Base-by-base conservation (phyloP, 2,329 filamentous ascomycete species). In the Fusarium longipes region DNA sequence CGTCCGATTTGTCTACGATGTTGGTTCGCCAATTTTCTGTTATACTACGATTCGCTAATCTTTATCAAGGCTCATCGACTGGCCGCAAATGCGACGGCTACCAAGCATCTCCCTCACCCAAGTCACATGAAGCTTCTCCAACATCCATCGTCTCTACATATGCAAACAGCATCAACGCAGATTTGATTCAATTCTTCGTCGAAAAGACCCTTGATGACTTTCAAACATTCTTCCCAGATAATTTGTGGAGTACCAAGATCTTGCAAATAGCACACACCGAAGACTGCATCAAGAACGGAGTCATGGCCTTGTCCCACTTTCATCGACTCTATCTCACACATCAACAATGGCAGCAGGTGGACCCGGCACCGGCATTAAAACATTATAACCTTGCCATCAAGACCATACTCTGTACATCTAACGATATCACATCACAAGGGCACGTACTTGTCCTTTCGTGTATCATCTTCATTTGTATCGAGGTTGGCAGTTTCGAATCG, bases 381-480 rank as follows among this genome's bases (percentile, higher is more conserved):
- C 54, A 68, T 14, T 65, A 67, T 10, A 67, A 68, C 3, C 29
- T 68, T 12, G 65, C 65, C 11, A 68, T 67, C 1, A 52, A n/a
- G 10, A 32, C 57, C 3, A 20, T 67, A 9, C 33, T 65, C 1
- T 1, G 6, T 3, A 42, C 38, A 1, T 30, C 39, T 1, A 25
- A 39, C 3, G 6, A 29, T 1, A 7, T 6, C 10, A 24, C 10
- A 3, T 43, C 51, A 3, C 64, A 45, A 5, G 39, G 44, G 0
- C 64, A 67, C 4, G 35, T 65, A 1, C 54, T 59, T 8, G 10
- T 68, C 3, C 25, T 68, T 0, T 67, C 65, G 6, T 67, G 65
- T 42, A 32, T 67, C 4, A 68, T 67, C 4, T 67, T 67, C 9
- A 53, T 68, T 1, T 67, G 64, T 4, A 67, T 67, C 14, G 64